phyloP scores from a whole-genome alignment of 306 rosid species.

The Cajanus cajan region DNA sequence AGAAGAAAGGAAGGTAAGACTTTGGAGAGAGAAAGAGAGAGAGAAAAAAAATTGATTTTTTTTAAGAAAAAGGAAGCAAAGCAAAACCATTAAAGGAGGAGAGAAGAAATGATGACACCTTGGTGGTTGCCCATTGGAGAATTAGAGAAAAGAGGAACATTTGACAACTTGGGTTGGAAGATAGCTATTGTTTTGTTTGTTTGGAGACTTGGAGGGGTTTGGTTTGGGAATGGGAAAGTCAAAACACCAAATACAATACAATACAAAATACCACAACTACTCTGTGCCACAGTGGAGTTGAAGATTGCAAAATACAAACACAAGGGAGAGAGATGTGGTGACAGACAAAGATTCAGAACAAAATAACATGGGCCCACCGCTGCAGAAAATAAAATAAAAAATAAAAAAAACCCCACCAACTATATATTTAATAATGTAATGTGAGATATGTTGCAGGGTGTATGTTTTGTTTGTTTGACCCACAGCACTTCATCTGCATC shows the following conservation, averaged over 20 bases:
- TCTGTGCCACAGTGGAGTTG: slow-evolving; percentile 1
- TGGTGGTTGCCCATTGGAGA: slow-evolving; percentile 43
- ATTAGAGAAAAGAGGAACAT: slow-evolving; percentile 40
- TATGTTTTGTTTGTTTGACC: slow-evolving; percentile 31
- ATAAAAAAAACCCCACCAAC: background rate
- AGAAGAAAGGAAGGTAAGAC: slow-evolving; percentile 33
- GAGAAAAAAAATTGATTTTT: background rate
- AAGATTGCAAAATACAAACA: slow-evolving; percentile 10
- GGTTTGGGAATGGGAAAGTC: slow-evolving; percentile 23
- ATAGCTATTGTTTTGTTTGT: slow-evolving; percentile 48
- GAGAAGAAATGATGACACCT: slow-evolving; percentile 46
- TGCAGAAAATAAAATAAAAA: background rate
- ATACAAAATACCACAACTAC: slow-evolving; percentile 21
- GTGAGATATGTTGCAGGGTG: slow-evolving; percentile 14
- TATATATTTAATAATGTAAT: slow-evolving; percentile 17
- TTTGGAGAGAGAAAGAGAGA: background rate
- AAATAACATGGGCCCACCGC: slow-evolving; percentile 22
- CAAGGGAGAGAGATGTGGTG: background rate
- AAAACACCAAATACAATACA: slow-evolving; percentile 26
- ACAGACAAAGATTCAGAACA: slow-evolving; percentile 40
- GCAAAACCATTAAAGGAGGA: slow-evolving; percentile 57
- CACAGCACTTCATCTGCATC: slow-evolving; percentile 15
- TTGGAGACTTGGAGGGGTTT: slow-evolving; percentile 13
- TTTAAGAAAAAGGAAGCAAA: slow-evolving; percentile 9
- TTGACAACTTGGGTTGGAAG: slow-evolving; percentile 60